These are phyloP conservation scores for Botrytis cinerea DNA, from an alignment of 2,329 filamentous ascomycete genomes.

Conservation along the genomic window DNA sequence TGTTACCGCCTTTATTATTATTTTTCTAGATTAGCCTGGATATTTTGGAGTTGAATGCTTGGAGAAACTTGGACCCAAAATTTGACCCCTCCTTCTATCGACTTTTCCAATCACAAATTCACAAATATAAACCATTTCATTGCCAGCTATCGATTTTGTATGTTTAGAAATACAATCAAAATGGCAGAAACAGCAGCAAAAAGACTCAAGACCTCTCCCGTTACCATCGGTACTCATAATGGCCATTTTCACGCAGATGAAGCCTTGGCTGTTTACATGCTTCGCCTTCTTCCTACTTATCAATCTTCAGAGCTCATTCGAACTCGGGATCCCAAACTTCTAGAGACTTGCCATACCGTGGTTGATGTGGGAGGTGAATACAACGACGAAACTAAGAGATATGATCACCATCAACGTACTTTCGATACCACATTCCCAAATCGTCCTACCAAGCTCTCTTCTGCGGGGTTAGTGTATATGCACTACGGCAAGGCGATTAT, in stretches of 20 bases:
- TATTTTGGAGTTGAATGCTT: conserved; percentile 15
- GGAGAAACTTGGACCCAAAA: conserved; percentile 20
- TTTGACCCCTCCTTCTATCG: conserved; percentile 2
- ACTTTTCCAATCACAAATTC: conserved; percentile 8
- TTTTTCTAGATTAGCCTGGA: background rate
- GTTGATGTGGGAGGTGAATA: conserved; percentile 98
- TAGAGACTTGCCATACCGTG: conserved; percentile 86
- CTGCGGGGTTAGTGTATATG: conserved; percentile 91
- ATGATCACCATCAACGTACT: conserved; percentile 95
- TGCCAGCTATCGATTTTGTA: conserved; percentile 35
- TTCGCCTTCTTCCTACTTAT: conserved; percentile 85
- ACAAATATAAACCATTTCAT: background rate
- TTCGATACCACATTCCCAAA: conserved; percentile 85
- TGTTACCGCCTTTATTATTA: background rate
- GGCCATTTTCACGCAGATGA: conserved; percentile 99
- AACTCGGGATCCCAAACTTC: conserved; percentile 78
- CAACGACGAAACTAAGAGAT: conserved; percentile 73
- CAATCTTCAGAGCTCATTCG: conserved; percentile 72
- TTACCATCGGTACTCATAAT: conserved; percentile 80
- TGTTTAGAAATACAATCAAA: conserved; percentile 51
- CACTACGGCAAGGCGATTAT: conserved; percentile 91
- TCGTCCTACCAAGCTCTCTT: conserved; percentile 84
- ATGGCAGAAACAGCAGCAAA: conserved; percentile 77
- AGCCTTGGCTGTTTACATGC: conserved; percentile 93
- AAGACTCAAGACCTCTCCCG: conserved; percentile 73